phyloP scores from a whole-genome alignment of 1,139 yeast genomes.

The Yamadazyma sp. region DNA sequence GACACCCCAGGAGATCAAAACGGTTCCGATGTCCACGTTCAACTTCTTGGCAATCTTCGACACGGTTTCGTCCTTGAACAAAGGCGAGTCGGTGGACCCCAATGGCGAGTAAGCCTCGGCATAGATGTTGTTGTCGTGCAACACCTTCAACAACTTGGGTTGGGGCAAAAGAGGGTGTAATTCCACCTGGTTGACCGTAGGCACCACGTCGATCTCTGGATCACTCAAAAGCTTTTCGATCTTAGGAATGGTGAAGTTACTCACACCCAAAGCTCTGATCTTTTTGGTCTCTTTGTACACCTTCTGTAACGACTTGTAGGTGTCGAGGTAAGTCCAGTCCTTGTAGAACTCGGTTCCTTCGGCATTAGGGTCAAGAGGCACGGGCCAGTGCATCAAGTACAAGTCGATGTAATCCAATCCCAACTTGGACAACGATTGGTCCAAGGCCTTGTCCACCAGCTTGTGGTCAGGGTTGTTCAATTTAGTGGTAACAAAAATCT shows the following conservation, averaged over 20 bases:
- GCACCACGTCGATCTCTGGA: conserved; percentile 42
- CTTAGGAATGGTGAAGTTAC: conserved; percentile 52
- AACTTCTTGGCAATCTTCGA: conserved; percentile 45
- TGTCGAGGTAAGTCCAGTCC: conserved; percentile 59
- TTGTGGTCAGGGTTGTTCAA: conserved; percentile 71
- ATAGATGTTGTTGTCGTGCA: conserved; percentile 43
- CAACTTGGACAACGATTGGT: conserved; percentile 63
- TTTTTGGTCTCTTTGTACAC: conserved; percentile 51
- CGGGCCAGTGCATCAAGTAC: conserved; percentile 89
- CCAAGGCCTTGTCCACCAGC: conserved; percentile 54
- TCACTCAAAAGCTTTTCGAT: conserved; percentile 48
- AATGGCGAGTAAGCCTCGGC: conserved; percentile 62
- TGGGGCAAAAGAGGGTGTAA: conserved; percentile 62
- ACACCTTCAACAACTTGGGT: conserved; percentile 43
- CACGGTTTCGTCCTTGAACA: conserved; percentile 43
- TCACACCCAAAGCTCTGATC: conserved; percentile 70
- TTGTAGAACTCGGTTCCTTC: conserved; percentile 15
- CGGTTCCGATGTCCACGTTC: conserved; percentile 41
- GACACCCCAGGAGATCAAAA: conserved; percentile 55
- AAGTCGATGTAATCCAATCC: conserved; percentile 83
- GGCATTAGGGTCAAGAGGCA: conserved; percentile 39
- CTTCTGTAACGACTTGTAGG: conserved; percentile 70
- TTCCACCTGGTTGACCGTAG: conserved; percentile 60
- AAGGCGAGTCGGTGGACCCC: conserved; percentile 57
- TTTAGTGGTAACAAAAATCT: conserved; percentile 79